Percentiles rank a stretch among this genome's conserved stretches.
Evolutionary conservation across 768 basidiomycete species (phyloP).

Genomic region (Serendipita sp.): DNA sequence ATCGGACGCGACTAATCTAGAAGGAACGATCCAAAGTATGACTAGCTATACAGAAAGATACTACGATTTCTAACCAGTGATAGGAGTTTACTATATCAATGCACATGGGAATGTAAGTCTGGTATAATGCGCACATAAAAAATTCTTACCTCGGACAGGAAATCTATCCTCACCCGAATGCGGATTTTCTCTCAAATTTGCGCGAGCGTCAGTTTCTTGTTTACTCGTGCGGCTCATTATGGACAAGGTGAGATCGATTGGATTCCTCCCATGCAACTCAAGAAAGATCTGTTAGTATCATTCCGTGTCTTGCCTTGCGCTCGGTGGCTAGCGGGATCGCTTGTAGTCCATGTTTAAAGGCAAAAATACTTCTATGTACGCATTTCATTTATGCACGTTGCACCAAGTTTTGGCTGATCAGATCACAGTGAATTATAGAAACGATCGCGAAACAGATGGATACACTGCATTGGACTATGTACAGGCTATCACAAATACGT

Average conservation of each 20-base stretch:
- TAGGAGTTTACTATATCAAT: conserved; percentile 8
- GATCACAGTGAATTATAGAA: conserved; percentile 58
- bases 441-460: conserved; percentile 79
- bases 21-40: conserved; percentile 4
- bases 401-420: background rate
- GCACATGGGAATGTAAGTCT: conserved; percentile 6
- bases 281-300: conserved; percentile 34
- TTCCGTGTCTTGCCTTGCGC: conserved; percentile 78
- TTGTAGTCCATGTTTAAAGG: conserved; percentile 46
- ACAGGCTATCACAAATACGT: conserved; percentile 45
- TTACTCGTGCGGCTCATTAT: conserved; percentile 86
- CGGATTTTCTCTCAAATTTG: conserved; percentile 54
- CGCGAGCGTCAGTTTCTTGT: conserved; percentile 49
- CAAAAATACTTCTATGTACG: conserved; percentile 76
- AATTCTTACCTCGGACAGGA: conserved; percentile 81
- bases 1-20: background rate
- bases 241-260: conserved; percentile 51
- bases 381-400: conserved; percentile 8
- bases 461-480: conserved; percentile 79
- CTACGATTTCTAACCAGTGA: background rate
- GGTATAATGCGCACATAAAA: conserved; percentile 31
- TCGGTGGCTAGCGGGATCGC: conserved; percentile 69
- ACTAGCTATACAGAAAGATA: background rate
- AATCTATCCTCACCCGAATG: conserved; percentile 78
- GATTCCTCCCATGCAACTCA: background rate